A percentile compares a stretch with the other conserved stretches of the same genome.
Conservation (phyloP, 352 stramenopile species). For the Plasmopara halstedii region DNA sequence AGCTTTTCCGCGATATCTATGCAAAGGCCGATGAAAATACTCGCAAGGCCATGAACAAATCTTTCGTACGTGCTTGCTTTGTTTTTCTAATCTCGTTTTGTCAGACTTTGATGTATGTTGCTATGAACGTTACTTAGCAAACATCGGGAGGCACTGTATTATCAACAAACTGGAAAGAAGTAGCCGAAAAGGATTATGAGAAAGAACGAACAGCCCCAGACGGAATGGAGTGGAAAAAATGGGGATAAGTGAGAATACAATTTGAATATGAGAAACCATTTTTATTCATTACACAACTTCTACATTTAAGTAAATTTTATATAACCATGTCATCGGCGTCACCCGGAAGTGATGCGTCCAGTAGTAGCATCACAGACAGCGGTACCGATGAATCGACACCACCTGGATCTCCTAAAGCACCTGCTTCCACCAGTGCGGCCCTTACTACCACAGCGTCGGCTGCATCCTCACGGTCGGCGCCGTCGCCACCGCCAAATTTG, state of each 20-base stretch:
- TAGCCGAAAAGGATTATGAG: slow-evolving; percentile 87
- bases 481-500: slow-evolving; percentile 22
- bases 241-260: slow-evolving; percentile 14
- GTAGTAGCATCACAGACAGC: slow-evolving; percentile 28
- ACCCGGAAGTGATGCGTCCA: slow-evolving; percentile 18
- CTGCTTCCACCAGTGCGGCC: slow-evolving; percentile 5
- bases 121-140: slow-evolving; percentile 64
- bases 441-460: slow-evolving; percentile 4
- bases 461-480: slow-evolving; percentile 14
- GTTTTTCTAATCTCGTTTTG: no score
- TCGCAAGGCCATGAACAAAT: slow-evolving; percentile 90
- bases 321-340: slow-evolving; percentile 13
- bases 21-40: slow-evolving; percentile 87
- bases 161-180: slow-evolving; percentile 90
- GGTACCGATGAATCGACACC: slow-evolving; percentile 21
- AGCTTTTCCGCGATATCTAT: slow-evolving; percentile 91
- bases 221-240: slow-evolving; percentile 91
- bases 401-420: slow-evolving; percentile 14
- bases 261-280: no score
- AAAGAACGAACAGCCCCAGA: slow-evolving; percentile 74
- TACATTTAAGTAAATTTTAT: not conserved
- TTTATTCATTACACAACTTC: not conserved
- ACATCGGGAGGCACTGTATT: slow-evolving; percentile 89
- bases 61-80: slow-evolving; percentile 58
- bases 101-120: no score